Evolutionary conservation across 75 land plant species (phyloP), one percentile per base, ranked within the genome.

Genomic region (Selaginella moellendorffii): DNA sequence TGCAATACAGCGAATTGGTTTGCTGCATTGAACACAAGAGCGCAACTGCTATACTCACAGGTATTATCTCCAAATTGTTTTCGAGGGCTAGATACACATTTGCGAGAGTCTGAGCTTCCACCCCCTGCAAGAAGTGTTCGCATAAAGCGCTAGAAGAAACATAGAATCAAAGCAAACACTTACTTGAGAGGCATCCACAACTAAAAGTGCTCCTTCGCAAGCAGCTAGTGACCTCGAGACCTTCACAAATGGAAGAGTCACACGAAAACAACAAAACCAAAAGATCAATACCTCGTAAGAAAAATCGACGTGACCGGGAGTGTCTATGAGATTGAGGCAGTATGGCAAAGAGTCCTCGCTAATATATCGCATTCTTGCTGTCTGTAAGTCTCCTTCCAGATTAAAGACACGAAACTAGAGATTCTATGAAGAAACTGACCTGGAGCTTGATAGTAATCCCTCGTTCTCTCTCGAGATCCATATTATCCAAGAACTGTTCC

Each of bases 211-310:
- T 60, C 99, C 99, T 65, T 95, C 99, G 81, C 99, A 95, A 24
- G 99, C 99, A 61, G 92, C 99, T 58, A 95, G 77, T 52, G 99
- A 95, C 24, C 99, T 82, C 24, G 97, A 95, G 29, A 95, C 99
- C 96, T 88, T n/a, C n/a, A n/a, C n/a, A n/a, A n/a, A n/a, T n/a
- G n/a, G n/a, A n/a, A n/a, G n/a, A n/a, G n/a, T n/a, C n/a, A n/a
- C n/a, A n/a, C n/a, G n/a, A n/a, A n/a, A n/a, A n/a, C n/a, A n/a
- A n/a, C n/a, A n/a, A n/a, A n/a, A n/a, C n/a, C n/a, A n/a, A n/a
- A n/a, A n/a, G n/a, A n/a, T n/a, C n/a, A n/a, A n/a, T n/a, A 89
- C 96, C 99, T 95, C 99, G 65, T 95, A 95, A 36, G 99, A 95
- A 68, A 95, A 95, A 67, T 95, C 99, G 29, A 95, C 99, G 73